phyloP scores from a whole-genome alignment of 2,329 filamentous ascomycete species.

The Lanzia echinophila region DNA sequence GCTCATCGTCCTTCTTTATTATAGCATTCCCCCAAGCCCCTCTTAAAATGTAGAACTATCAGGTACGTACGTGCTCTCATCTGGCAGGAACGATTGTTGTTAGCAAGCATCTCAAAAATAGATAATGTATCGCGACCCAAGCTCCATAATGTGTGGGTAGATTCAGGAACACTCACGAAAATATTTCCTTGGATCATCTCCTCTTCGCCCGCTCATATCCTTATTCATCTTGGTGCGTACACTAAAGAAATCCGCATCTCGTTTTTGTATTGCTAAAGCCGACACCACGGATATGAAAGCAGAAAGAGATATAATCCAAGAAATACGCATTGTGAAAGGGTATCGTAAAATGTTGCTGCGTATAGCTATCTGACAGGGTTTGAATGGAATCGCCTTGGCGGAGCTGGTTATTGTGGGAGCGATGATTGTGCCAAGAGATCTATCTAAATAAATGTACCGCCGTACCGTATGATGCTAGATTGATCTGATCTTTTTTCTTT shows the following conservation, averaged over 20 bases:
- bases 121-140: neutral
- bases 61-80: constrained; percentile 28
- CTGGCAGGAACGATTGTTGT: constrained; percentile 8
- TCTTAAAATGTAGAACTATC: neutral
- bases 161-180: constrained; percentile 30
- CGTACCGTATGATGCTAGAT: neutral
- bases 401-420: neutral
- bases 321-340: constrained; percentile 23
- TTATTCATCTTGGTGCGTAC: constrained; percentile 26
- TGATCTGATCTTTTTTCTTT: neutral
- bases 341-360: neutral
- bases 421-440: neutral
- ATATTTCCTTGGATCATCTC: constrained; percentile 31
- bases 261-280: constrained; percentile 23
- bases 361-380: neutral
- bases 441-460: neutral
- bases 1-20: neutral
- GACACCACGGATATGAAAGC: constrained; percentile 18
- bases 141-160: neutral
- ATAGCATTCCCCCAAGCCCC: neutral
- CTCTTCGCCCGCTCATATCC: constrained; percentile 28
- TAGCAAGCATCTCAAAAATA: neutral
- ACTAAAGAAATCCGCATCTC: constrained; percentile 29
- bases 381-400: constrained; percentile 9
- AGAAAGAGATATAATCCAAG: constrained; percentile 22